A percentile compares a stretch with the other conserved stretches of the same genome.
phyloP scores from a whole-genome alignment of 2,329 filamentous ascomycete genomes.

The Chaetomium sp. region DNA sequence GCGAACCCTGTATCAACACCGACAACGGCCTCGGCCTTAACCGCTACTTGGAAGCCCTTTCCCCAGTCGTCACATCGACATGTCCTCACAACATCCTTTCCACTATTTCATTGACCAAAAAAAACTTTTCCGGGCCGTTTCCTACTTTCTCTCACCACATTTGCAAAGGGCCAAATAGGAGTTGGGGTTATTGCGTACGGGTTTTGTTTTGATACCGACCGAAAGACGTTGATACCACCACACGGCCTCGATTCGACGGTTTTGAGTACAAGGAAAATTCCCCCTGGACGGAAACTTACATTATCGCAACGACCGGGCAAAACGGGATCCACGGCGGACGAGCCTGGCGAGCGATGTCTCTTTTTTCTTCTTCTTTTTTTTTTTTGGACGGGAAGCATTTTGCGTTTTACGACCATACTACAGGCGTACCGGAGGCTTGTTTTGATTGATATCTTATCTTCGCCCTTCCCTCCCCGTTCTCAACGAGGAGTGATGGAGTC shows the following conservation, averaged over 20 bases:
- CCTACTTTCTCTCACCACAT: not conserved
- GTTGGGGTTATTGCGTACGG: constrained; percentile 6
- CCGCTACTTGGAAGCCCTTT: too few relatives aligned
- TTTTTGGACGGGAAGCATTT: constrained; percentile 10
- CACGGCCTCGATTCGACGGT: constrained; percentile 8
- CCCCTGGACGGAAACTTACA: not conserved
- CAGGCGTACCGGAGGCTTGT: constrained; percentile 8
- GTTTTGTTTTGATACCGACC: constrained; percentile 5
- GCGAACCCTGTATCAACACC: too few relatives aligned
- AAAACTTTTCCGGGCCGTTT: too few relatives aligned
- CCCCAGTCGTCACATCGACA: too few relatives aligned
- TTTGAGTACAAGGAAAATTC: constrained; percentile 8
- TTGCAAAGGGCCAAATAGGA: constrained; percentile 4
- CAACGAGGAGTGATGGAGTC: too few relatives aligned
- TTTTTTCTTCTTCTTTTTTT: too few relatives aligned
- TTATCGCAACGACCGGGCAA: not conserved
- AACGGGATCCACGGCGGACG: constrained; percentile 4
- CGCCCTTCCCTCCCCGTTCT: not conserved
- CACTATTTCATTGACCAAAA: too few relatives aligned
- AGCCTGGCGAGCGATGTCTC: constrained; percentile 1
- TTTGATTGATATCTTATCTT: not conserved
- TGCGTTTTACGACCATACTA: constrained; percentile 3
- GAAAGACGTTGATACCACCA: constrained; percentile 17
- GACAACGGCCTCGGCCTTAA: too few relatives aligned
- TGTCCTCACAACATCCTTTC: too few relatives aligned